phyloP scores from a whole-genome alignment of 2,329 filamentous ascomycete genomes.

The Phyllosticta paracitricarpa region DNA sequence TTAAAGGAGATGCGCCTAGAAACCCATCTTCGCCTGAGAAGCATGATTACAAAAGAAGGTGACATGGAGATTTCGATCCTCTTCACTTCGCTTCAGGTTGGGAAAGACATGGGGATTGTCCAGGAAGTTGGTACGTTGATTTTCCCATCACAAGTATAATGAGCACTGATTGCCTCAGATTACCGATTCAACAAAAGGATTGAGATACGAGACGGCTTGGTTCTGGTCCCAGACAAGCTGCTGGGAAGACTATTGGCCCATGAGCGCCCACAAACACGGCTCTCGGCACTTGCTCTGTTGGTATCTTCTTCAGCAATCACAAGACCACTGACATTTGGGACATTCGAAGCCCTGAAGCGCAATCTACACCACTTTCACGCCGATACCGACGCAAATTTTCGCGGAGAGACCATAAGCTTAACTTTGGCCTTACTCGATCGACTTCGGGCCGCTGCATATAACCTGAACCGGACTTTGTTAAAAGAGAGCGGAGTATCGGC shows the following conservation, averaged over 20 bases:
- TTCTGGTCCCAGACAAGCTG: conserved; percentile 42
- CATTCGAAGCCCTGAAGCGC: conserved; percentile 52
- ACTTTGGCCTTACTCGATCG: conserved; percentile 69
- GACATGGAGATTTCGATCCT: conserved; percentile 23
- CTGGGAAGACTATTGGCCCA: conserved; percentile 30
- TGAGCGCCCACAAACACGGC: conserved; percentile 45
- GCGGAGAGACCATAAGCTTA: conserved; percentile 68
- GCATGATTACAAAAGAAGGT: conserved; percentile 7
- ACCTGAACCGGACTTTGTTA: conserved; percentile 17
- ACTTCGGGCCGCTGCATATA: conserved; percentile 35
- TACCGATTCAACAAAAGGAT: conserved; percentile 17
- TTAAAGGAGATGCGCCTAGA: conserved; percentile 29
- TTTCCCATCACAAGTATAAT: background rate
- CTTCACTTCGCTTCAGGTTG: conserved; percentile 32
- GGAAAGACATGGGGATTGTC: conserved; percentile 38
- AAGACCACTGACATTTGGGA: conserved; percentile 54
- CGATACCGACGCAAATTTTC: conserved; percentile 76
- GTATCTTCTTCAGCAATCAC: conserved; percentile 66
- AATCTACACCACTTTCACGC: conserved; percentile 65
- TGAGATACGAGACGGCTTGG: conserved; percentile 26
- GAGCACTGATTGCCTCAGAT: conserved; percentile 14
- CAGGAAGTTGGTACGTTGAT: conserved; percentile 26
- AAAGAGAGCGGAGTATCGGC: background rate
- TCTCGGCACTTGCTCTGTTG: conserved; percentile 73
- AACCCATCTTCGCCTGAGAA: conserved; percentile 17